Evolutionary conservation across 495 filamentous ascomycete genomes (phyloP).

Genomic region (Penicillium diatomitis): DNA sequence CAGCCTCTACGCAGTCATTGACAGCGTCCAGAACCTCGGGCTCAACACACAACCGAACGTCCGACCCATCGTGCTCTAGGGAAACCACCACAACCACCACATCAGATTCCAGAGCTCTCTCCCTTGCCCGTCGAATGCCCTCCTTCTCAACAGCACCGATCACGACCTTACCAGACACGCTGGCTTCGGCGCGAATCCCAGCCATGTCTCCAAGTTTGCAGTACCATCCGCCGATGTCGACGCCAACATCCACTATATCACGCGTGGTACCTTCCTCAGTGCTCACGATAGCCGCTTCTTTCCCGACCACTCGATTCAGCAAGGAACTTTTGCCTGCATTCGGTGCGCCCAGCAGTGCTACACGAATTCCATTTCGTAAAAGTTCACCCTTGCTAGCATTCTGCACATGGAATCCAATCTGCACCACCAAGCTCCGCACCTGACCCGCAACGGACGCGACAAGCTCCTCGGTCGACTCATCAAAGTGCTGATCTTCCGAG

Average conservation of each 20-base stretch:
- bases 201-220: conserved; percentile 90
- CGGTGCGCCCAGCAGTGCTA: conserved; percentile 81
- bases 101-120: conserved; percentile 73
- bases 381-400: conserved; percentile 81
- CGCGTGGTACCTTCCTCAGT: conserved; percentile 84
- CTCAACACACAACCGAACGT: conserved; percentile 37
- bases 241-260: conserved; percentile 85
- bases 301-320: conserved; percentile 81
- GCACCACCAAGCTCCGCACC: conserved; percentile 47
- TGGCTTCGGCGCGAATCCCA: conserved; percentile 52
- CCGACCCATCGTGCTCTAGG: conserved; percentile 40
- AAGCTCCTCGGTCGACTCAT: conserved; percentile 70
- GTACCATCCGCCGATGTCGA: conserved; percentile 83
- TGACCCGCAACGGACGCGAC: conserved; percentile 56
- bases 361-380: conserved; percentile 72
- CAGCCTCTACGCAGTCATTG: conserved; percentile 42
- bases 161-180: conserved; percentile 7
- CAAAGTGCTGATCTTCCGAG: conserved; percentile 93
- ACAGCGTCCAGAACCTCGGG: conserved; percentile 50
- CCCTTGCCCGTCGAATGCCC: conserved; percentile 79
- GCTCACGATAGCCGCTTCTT: conserved; percentile 92
- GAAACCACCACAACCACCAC: conserved; percentile 76
- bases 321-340: conserved; percentile 95
- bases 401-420: conserved; percentile 56
- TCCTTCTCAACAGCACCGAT: conserved; percentile 79